Conservation (phyloP, 1,284 basidiomycete genomes). For the Austroboletus niveus region DNA sequence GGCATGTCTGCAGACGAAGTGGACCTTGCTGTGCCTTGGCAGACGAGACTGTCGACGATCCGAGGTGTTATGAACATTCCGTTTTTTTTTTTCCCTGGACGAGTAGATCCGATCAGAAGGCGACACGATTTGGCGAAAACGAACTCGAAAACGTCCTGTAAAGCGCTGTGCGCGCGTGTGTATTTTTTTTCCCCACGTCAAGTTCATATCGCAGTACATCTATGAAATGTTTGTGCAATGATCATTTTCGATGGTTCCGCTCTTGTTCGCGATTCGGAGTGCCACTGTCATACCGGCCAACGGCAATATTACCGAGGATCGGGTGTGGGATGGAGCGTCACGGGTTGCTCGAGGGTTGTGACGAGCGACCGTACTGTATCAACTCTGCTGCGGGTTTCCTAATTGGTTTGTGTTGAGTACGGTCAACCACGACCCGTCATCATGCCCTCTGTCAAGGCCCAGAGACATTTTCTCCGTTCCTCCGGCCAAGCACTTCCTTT, state of each 20-base stretch:
- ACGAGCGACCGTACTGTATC: neutral
- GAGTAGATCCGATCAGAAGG: slow-evolving; percentile 28
- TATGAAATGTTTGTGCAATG: slow-evolving; percentile 17
- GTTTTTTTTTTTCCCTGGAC: neutral
- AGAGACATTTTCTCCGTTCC: slow-evolving; percentile 8
- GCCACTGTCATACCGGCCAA: neutral
- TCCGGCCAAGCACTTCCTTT: slow-evolving; percentile 22
- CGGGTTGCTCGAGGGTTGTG: neutral
- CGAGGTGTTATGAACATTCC: slow-evolving; percentile 1
- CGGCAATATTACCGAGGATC: slow-evolving; percentile 1
- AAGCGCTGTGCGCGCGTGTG: neutral
- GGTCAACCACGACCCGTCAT: slow-evolving; percentile 4
- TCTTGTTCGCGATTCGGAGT: neutral
- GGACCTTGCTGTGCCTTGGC: slow-evolving; percentile 7
- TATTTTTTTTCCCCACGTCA: slow-evolving; percentile 19
- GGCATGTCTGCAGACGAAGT: neutral
- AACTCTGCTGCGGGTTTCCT: neutral
- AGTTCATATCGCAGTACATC: slow-evolving; percentile 23
- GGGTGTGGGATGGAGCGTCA: neutral
- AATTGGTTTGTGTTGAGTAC: neutral
- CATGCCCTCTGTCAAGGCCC: slow-evolving; percentile 10
- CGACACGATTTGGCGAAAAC: slow-evolving; percentile 29
- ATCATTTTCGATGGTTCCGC: slow-evolving; percentile 3
- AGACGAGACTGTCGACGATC: neutral
- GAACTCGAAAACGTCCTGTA: slow-evolving; percentile 20